A percentile compares a stretch with the other conserved stretches of the same genome.
Evolutionary conservation across 2,329 filamentous ascomycete species (phyloP).

Genomic region (Neospermospora avenae): DNA sequence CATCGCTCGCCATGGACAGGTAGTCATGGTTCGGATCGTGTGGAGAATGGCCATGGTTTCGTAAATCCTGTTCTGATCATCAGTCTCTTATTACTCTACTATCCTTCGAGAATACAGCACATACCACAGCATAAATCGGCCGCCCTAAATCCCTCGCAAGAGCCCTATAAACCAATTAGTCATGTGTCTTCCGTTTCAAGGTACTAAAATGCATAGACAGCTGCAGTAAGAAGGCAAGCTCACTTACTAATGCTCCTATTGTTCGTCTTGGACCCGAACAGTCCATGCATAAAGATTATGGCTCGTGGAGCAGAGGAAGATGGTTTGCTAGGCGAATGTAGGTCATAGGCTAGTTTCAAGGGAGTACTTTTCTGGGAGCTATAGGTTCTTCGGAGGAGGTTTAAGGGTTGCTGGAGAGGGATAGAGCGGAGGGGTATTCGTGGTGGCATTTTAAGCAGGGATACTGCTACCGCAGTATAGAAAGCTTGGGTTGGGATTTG

Average conservation of each 20-base stretch:
- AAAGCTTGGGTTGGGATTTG: not conserved
- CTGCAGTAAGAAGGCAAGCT: slow-evolving; percentile 23
- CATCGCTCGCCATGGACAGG: slow-evolving; percentile 74
- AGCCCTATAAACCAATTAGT: slow-evolving; percentile 50
- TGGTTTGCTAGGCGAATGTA: slow-evolving; percentile 57
- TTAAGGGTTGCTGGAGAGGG: slow-evolving; percentile 7
- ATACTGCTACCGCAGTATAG: not conserved
- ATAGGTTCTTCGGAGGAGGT: slow-evolving; percentile 10
- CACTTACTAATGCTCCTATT: slow-evolving; percentile 94
- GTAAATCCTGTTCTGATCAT: slow-evolving; percentile 61
- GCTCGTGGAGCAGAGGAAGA: slow-evolving; percentile 49
- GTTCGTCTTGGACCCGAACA: slow-evolving; percentile 95
- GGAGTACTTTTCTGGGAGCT: slow-evolving; percentile 1
- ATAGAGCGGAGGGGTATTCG: slow-evolving; percentile 5
- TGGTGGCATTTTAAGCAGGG: slow-evolving; percentile 5
- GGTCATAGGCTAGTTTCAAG: slow-evolving; percentile 56
- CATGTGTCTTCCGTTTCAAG: not conserved
- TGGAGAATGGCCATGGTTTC: slow-evolving; percentile 90
- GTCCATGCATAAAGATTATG: slow-evolving; percentile 85
- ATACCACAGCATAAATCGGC: slow-evolving; percentile 76
- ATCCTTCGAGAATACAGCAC: slow-evolving; percentile 31
- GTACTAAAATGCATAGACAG: not conserved
- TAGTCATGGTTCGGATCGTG: slow-evolving; percentile 79
- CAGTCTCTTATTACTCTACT: not conserved
- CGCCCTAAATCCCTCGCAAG: slow-evolving; percentile 77